Evolutionary conservation across 202 grass and related monocot species (phyloP).

Genomic region (Schoenoplectus tabernaemontani): DNA sequence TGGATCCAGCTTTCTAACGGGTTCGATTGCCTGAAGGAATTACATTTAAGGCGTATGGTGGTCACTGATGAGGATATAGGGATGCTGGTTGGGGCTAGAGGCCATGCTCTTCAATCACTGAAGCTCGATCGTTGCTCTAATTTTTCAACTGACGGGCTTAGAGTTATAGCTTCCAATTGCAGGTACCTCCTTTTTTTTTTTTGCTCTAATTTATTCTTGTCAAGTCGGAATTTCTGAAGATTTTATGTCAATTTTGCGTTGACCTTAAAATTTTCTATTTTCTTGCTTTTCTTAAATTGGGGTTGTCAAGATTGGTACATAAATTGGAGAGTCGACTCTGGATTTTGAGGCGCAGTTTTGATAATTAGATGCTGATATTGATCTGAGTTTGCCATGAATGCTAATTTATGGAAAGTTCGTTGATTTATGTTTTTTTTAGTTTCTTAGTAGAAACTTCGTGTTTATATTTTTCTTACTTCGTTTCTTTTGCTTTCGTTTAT

Average conservation of each 20-base stretch:
- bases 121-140: slow-evolving; percentile 84
- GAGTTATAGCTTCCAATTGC: slow-evolving; percentile 56
- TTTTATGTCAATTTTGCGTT: neutral
- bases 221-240: neutral
- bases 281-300: neutral
- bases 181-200: slow-evolving; percentile 33
- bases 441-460: neutral
- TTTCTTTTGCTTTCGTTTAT: neutral
- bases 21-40: slow-evolving; percentile 67
- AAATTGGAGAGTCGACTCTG: neutral
- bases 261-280: neutral
- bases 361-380: neutral
- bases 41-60: slow-evolving; percentile 78
- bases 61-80: slow-evolving; percentile 63
- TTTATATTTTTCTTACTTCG: neutral
- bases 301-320: neutral
- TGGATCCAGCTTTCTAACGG: slow-evolving; percentile 52
- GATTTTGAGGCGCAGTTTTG: neutral
- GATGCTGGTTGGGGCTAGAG: slow-evolving; percentile 44
- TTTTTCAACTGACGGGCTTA: slow-evolving; percentile 80
- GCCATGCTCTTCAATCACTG: slow-evolving; percentile 63
- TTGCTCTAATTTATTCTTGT: neutral
- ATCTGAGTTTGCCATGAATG: neutral
- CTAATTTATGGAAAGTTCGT: neutral
- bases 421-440: neutral